These are phyloP conservation scores for Dunaliella sp. DNA, from an alignment of 139 green algal genomes.

Conservation along the genomic window DNA sequence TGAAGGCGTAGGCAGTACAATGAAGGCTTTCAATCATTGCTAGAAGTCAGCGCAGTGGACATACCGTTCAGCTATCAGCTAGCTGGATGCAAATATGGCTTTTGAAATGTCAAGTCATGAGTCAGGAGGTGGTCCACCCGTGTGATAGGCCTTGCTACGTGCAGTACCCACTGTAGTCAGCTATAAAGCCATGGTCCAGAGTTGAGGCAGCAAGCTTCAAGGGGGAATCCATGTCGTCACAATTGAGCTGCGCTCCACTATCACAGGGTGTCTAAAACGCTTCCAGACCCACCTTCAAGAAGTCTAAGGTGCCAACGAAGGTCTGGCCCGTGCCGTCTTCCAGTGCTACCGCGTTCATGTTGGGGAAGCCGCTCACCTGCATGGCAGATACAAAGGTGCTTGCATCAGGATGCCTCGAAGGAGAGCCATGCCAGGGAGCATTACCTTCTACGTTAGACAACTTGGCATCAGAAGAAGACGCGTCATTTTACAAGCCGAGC, in stretches of 20 bases:
- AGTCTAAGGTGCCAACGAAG: constrained; percentile 60
- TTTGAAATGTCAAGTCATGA: neutral
- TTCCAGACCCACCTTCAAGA: constrained; percentile 40
- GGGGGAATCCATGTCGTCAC: neutral
- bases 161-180: neutral
- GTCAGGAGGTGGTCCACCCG: neutral
- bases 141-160: neutral
- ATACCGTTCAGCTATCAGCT: no score
- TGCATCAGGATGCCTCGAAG: no score
- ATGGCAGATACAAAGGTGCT: no score
- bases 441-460: no score
- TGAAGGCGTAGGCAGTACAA: no score
- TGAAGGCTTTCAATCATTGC: no score
- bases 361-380: constrained; percentile 63
- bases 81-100: no score
- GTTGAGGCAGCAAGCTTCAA: neutral
- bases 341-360: constrained; percentile 70
- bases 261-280: neutral
- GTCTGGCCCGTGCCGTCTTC: constrained; percentile 56
- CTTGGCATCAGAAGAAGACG: no score
- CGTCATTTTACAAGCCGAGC: no score
- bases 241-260: neutral
- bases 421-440: no score
- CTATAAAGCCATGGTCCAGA: neutral
- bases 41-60: no score